Evolutionary conservation across 371 early-diverging fungal genomes (phyloP).

Genomic region (Mucor sp.): DNA sequence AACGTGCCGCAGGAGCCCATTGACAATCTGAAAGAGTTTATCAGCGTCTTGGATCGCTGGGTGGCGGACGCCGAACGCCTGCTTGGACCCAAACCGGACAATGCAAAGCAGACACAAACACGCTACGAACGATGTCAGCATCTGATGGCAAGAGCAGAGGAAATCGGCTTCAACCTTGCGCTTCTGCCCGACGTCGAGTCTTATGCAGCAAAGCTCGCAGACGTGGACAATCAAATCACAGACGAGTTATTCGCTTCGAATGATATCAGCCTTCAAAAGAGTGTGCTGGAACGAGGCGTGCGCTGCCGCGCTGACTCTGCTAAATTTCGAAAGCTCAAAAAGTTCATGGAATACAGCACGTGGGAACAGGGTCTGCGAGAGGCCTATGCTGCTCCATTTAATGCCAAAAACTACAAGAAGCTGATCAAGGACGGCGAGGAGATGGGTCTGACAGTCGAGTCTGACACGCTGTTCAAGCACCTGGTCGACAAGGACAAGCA

Average conservation of each 20-base stretch:
- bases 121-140: conserved; percentile 8
- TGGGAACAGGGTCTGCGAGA: conserved; percentile 14
- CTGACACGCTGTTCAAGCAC: background rate
- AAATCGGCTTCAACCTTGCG: conserved; percentile 13
- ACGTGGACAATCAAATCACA: background rate
- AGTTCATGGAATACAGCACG: background rate
- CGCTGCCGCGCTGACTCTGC: conserved; percentile 7
- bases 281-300: conserved; percentile 10
- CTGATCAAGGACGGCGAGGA: conserved; percentile 23
- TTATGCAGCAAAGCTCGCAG: background rate
- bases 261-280: background rate
- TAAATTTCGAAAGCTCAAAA: conserved; percentile 8
- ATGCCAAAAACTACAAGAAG: conserved; percentile 11
- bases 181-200: conserved; percentile 7
- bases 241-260: background rate
- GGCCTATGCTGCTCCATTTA: background rate
- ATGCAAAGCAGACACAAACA: background rate
- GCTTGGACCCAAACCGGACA: conserved; percentile 22
- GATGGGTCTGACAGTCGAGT: background rate
- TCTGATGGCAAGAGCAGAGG: conserved; percentile 6
- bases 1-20: conserved; percentile 32
- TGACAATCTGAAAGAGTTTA: conserved; percentile 45
- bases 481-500: conserved; percentile 3
- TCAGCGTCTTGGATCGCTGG: conserved; percentile 53
- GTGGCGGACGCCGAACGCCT: conserved; percentile 42